Conservation (phyloP, 1,284 basidiomycete species). For the Tetrapyrgos nigripes region DNA sequence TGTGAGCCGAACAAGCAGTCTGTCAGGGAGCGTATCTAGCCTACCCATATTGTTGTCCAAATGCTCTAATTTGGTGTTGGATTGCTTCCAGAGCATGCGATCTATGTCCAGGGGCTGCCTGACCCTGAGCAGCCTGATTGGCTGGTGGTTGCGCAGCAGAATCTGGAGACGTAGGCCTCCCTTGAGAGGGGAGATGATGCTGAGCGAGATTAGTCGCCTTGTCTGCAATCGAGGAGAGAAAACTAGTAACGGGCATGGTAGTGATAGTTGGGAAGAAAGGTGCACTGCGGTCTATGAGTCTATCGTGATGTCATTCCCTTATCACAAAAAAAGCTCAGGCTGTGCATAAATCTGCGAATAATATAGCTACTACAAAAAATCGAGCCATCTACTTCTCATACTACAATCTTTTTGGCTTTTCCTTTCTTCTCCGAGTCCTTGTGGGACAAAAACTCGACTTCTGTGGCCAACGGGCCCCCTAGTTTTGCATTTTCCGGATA, state of each 20-base stretch:
- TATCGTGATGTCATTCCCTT: no score
- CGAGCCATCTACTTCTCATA: conserved; percentile 36
- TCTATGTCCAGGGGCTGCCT: conserved; percentile 45
- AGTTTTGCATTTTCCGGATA: conserved; percentile 79
- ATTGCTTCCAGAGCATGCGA: conserved; percentile 65
- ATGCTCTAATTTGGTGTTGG: conserved; percentile 70
- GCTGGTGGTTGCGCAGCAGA: conserved; percentile 41
- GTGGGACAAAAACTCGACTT: conserved; percentile 94
- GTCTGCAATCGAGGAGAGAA: conserved; percentile 70
- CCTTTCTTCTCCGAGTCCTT: conserved; percentile 97
- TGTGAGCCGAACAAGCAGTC: conserved; percentile 1
- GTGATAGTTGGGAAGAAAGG: conserved; percentile 23
- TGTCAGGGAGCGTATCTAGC: conserved; percentile 31
- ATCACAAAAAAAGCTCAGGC: neutral
- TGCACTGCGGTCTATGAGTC: neutral
- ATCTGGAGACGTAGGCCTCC: conserved; percentile 45
- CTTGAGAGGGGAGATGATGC: conserved; percentile 50
- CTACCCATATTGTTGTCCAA: conserved; percentile 79
- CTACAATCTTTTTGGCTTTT: conserved; percentile 77
- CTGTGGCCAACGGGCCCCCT: conserved; percentile 84
- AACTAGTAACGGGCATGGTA: conserved; percentile 62
- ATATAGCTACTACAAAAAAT: neutral
- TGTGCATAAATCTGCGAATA: neutral
- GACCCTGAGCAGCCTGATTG: conserved; percentile 42
- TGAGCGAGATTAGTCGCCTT: conserved; percentile 75